Evolutionary conservation across 495 filamentous ascomycete species (phyloP).

Genomic region (Lasiosphaeria hispida): DNA sequence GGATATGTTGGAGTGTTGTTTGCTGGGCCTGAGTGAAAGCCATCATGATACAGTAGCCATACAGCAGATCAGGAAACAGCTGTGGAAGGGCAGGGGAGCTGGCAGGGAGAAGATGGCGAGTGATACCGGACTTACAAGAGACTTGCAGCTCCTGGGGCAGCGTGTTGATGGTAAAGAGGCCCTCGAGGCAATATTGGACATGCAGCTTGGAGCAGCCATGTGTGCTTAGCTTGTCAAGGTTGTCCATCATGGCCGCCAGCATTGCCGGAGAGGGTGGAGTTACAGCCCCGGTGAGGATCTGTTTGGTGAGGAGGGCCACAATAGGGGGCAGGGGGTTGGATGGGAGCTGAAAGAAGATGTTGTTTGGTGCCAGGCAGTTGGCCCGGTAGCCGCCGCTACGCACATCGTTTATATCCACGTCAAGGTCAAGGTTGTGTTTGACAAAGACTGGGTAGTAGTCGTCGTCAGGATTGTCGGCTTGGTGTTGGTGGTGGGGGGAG

Average conservation of each 20-base stretch:
- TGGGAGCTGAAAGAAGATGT: conserved; percentile 8
- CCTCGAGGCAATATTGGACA: background rate
- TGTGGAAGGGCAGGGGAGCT: background rate
- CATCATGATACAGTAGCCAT: conserved; percentile 4
- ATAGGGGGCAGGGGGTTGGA: too few relatives aligned
- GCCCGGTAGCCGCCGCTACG: conserved; percentile 1
- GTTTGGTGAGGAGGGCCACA: conserved; percentile 10
- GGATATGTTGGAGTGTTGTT: too few relatives aligned
- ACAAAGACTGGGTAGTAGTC: too few relatives aligned
- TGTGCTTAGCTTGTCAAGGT: conserved; percentile 4
- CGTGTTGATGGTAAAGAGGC: conserved; percentile 3
- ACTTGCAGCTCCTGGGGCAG: too few relatives aligned
- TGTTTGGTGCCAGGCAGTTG: conserved; percentile 9
- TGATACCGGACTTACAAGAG: background rate
- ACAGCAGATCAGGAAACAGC: background rate
- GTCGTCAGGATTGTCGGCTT: too few relatives aligned
- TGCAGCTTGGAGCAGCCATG: background rate
- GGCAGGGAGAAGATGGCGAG: conserved; percentile 5
- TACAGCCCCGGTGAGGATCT: background rate
- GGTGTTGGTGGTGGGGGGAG: too few relatives aligned
- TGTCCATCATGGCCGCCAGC: background rate
- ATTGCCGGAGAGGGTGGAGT: background rate
- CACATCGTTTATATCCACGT: too few relatives aligned
- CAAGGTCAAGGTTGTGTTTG: too few relatives aligned
- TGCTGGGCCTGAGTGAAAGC: conserved; percentile 6